Base-by-base conservation (phyloP, 371 early-diverging fungal species). In the Mucor mucedo region DNA sequence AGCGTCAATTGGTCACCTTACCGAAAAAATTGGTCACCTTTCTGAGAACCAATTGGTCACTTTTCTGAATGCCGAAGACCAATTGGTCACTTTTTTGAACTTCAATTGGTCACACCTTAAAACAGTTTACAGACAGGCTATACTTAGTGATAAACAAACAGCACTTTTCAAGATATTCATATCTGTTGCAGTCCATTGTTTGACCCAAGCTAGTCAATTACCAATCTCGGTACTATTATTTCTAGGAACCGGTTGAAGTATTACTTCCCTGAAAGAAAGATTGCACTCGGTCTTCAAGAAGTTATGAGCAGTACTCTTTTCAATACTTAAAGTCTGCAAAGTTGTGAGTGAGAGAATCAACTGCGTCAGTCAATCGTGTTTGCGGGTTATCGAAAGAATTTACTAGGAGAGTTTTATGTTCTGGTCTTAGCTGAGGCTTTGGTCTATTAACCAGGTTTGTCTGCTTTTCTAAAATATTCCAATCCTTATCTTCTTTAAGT, bases 311-410 rank as follows among this genome's bases (percentile, higher is more conserved):
- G 48, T 55, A 28, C 28, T 13, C 45, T 66, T 35, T 27, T 66
- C 50, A 3, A 60, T 8, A 8, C 28, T 52, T 11, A 66, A 56
- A 21, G 0, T 16, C 30, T 44, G 16, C 56, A 39, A 60, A 65
- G 45, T 48, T 50, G 47, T 65, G 40, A 55, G 55, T 42, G 45
- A 60, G 59, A 32, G 59, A 65, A 41, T n/a, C 28, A 55, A 63
- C 56, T 63, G 50, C 57, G 44, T 56, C 57, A 7, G 50, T 48
- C 3, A 56, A 29, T 30, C 63, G 16, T 27, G 58, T 52, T 57
- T 63, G 63, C 29, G 63, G 52, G 29, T 57, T 50, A 57, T 42
- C 44, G 52, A 54, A 65, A 49, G 60, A 40, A 27, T 65, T 58
- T 21, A 65, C 2, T 33, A 63, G 13, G 16, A 53, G 55, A 60